Evolutionary conservation across 1,284 basidiomycete species (phyloP).

Genomic region (Tilletiopsis washingtonensis): DNA sequence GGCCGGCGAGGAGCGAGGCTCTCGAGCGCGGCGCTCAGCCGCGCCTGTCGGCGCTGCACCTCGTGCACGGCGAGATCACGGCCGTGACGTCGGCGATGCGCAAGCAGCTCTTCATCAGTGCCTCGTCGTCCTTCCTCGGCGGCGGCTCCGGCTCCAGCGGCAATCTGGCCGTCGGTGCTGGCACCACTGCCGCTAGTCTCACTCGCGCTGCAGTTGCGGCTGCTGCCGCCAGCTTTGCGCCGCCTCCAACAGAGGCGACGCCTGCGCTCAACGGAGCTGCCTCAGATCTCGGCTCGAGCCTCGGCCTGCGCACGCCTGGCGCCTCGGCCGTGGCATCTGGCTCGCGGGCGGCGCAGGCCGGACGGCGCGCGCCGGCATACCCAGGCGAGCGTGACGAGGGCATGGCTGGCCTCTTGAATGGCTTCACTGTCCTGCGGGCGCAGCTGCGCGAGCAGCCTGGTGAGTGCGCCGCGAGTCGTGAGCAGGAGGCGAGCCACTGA

Average conservation of each 20-base stretch:
- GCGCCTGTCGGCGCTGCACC: conserved; percentile 57
- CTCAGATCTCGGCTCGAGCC: no score
- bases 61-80: conserved; percentile 78
- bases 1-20: no score
- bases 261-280: no score
- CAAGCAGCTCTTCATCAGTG: conserved; percentile 51
- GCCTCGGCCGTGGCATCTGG: no score
- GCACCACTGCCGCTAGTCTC: conserved; percentile 2
- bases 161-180: neutral
- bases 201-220: conserved; percentile 2
- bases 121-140: conserved; percentile 15
- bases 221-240: neutral
- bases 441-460: conserved; percentile 65
- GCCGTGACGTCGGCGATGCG: conserved; percentile 93
- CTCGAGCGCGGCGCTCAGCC: no score
- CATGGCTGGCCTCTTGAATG: conserved; percentile 61
- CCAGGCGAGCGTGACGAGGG: conserved; percentile 5
- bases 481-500: conserved; percentile 13
- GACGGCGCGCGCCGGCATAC: neutral
- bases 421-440: conserved; percentile 78
- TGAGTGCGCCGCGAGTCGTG: no score
- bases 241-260: no score
- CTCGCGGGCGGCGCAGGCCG: no score
- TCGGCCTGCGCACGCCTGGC: no score
- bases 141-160: neutral